Evolutionary conservation across 768 basidiomycete species (phyloP), one percentile per base, ranked within the genome.

Genomic region (Hygrocybe punicea): DNA sequence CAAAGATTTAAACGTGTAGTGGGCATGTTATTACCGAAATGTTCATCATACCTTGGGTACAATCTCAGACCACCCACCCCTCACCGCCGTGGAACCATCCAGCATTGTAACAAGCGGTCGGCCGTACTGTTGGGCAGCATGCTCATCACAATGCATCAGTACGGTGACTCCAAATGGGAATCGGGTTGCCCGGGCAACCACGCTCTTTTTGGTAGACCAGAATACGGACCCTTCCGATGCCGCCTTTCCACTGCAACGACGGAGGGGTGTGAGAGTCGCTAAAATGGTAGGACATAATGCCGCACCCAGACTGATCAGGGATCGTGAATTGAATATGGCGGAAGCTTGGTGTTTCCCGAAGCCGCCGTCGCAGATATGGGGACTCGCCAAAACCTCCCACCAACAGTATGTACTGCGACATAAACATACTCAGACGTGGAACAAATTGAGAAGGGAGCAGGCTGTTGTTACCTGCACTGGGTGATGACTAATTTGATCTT

Each of bases 151-250:
- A 14, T 2, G 17, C 24, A 53, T 35, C 2, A 53, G 19, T 8
- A 53, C 40, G n/a, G 5, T 25, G 52, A 37, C 36, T 5, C 52
- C 52, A 25, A 53, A 53, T 16, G 52, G 36, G 21, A 53, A 53
- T 25, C 52, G 52, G 17, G 52, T 53, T 8, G 52, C 52, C 6
- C 52, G 36, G 16, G 52, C 52, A 3, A 53, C 52, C 17, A 53
- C 52, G n/a, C 40, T 53, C 21, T 24, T 53, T 19, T 53, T 53
- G 7, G 25, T 37, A 7, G 16, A 16, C 52, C 52, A 53, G 11
- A 53, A 44, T 8, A 53, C 52, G n/a, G 52, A 37, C n/a, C 52
- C 52, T 40, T 53, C 52, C 17, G 52, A 53, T 39, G 52, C 52
- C 9, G 52, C 52, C 35, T 53, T 53, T n/a, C 34, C 52, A 4